phyloP scores from a whole-genome alignment of 176 grass and related monocot species.

The Cenchrus fungigraminus region DNA sequence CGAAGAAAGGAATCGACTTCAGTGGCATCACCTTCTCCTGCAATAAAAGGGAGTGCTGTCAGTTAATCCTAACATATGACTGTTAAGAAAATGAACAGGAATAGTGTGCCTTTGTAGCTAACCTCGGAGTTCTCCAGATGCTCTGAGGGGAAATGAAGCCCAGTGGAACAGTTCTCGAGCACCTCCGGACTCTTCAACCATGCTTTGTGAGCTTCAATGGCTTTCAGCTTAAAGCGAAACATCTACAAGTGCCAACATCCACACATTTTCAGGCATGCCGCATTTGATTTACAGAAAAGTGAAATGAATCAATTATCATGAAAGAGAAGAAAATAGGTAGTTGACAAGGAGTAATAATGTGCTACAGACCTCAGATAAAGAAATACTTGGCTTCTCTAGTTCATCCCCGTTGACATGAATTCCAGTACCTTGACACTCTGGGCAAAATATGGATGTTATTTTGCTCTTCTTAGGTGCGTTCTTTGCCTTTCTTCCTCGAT shows the following conservation, averaged over 20 bases:
- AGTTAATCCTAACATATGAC: not conserved
- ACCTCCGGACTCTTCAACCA: slow-evolving; percentile 96
- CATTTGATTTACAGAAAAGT: not conserved
- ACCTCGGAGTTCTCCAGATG: slow-evolving; percentile 69
- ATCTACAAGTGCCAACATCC: slow-evolving; percentile 57
- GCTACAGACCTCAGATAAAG: slow-evolving; percentile 78
- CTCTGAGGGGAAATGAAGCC: slow-evolving; percentile 71
- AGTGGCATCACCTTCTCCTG: slow-evolving; percentile 73
- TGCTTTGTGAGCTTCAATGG: slow-evolving; percentile 93
- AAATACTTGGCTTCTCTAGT: slow-evolving; percentile 83
- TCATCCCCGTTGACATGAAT: slow-evolving; percentile 72
- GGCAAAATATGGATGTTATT: slow-evolving; percentile 77
- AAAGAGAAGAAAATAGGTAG: slow-evolving; percentile 19
- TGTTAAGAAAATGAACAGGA: not conserved
- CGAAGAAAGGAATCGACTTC: slow-evolving; percentile 74
- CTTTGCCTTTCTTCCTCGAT: slow-evolving; percentile 86
- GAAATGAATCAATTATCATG: not conserved
- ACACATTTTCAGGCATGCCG: not conserved
- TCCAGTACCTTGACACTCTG: slow-evolving; percentile 95
- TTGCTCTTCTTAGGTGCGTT: slow-evolving; percentile 59
- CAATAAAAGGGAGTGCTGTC: not conserved
- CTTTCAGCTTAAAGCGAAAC: slow-evolving; percentile 93
- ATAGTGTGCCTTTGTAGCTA: slow-evolving; percentile 11
- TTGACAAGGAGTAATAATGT: not conserved
- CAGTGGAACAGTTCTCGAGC: slow-evolving; percentile 88